A percentile compares a stretch with the other conserved stretches of the same genome.
Conservation (phyloP, 2,329 filamentous ascomycete species). For the Orbilia oligospora region DNA sequence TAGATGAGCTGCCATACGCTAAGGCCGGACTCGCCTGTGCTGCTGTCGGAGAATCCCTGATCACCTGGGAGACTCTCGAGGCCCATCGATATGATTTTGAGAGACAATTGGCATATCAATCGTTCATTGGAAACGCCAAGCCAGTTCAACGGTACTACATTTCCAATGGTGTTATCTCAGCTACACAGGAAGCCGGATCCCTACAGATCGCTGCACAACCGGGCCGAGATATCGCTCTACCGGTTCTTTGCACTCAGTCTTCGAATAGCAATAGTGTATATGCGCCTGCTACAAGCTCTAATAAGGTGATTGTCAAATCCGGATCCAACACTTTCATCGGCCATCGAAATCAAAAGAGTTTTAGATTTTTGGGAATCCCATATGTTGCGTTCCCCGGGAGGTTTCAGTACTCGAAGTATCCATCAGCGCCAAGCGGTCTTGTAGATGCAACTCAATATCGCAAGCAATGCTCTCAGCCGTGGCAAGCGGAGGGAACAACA, state of each 20-base stretch:
- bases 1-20: constrained; percentile 68
- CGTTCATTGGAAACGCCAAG: constrained; percentile 67
- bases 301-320: constrained; percentile 65
- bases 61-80: constrained; percentile 68
- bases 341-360: constrained; percentile 72
- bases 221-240: constrained; percentile 65
- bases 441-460: constrained; percentile 70
- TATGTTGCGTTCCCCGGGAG: constrained; percentile 69
- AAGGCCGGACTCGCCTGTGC: constrained; percentile 69
- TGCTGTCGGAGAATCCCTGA: constrained; percentile 69
- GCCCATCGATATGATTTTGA: constrained; percentile 69
- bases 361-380: constrained; percentile 70
- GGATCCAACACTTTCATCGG: constrained; percentile 69
- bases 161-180: constrained; percentile 67
- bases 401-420: constrained; percentile 68
- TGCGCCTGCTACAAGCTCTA: constrained; percentile 65
- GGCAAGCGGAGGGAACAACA: constrained; percentile 63
- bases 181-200: constrained; percentile 64
- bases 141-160: constrained; percentile 68
- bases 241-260: constrained; percentile 71
- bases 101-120: constrained; percentile 69
- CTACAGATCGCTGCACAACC: constrained; percentile 66
- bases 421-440: constrained; percentile 69
- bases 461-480: constrained; percentile 68
- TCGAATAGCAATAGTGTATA: constrained; percentile 51